A percentile compares a stretch with the other conserved stretches of the same genome.
Conservation (phyloP, 2,329 filamentous ascomycete species). For the Ascochyta lentis region DNA sequence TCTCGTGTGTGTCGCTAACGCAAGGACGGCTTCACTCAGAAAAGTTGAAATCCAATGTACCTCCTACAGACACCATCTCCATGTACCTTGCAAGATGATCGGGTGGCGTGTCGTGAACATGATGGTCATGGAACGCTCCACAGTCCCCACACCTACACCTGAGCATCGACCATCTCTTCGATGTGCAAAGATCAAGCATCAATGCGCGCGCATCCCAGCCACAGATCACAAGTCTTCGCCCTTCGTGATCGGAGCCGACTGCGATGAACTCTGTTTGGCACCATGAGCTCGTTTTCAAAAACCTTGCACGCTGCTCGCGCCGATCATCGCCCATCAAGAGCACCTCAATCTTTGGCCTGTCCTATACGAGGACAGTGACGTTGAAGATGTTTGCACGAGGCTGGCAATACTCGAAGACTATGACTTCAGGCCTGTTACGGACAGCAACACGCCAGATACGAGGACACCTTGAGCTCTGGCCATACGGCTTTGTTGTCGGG, state of each 20-base stretch:
- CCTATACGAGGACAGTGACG: background rate
- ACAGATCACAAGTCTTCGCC: background rate
- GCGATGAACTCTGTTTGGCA: background rate
- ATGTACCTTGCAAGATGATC: background rate
- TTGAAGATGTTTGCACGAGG: background rate
- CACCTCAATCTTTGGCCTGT: no score
- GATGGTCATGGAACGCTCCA: background rate
- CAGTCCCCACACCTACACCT: background rate
- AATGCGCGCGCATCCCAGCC: background rate
- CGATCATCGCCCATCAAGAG: background rate
- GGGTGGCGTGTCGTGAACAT: background rate
- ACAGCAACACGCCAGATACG: background rate
- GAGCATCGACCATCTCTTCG: background rate
- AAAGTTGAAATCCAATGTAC: background rate
- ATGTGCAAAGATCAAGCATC: background rate
- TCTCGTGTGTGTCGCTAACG: background rate
- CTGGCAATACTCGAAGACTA: background rate
- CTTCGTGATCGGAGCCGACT: background rate
- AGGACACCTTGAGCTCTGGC: constrained; percentile 1
- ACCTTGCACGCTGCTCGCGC: background rate
- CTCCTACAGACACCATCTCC: background rate
- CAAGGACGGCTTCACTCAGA: background rate
- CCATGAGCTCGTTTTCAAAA: background rate
- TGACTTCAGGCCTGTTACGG: background rate
- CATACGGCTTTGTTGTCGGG: background rate